Evolutionary conservation across 305 asterid genomes (phyloP).

Genomic region (Salvia sclarea): DNA sequence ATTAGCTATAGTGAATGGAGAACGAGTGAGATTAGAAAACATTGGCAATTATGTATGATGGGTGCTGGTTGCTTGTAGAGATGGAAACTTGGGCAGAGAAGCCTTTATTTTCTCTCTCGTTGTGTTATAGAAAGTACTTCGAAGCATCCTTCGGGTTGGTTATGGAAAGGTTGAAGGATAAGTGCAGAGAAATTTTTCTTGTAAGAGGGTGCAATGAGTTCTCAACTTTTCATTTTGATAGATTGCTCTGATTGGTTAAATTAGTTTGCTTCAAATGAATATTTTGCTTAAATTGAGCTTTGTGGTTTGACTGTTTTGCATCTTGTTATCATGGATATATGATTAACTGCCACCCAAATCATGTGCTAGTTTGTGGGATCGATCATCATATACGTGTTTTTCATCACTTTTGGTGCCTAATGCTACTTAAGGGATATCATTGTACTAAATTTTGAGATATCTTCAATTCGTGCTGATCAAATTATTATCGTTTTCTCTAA

Average conservation of each 20-base stretch:
- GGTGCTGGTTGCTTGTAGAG: constrained; percentile 42
- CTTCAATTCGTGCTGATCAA: background rate
- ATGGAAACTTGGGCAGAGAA: constrained; percentile 40
- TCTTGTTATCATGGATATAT: constrained; percentile 14
- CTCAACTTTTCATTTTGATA: constrained; percentile 5
- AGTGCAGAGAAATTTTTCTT: constrained; percentile 39
- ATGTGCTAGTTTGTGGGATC: constrained; percentile 26
- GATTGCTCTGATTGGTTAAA: constrained; percentile 20
- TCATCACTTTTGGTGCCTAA: constrained; percentile 10
- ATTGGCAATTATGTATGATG: constrained; percentile 32
- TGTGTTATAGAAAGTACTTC: constrained; percentile 38
- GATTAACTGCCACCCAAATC: constrained; percentile 1
- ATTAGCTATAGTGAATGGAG: constrained; percentile 27
- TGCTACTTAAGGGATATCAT: constrained; percentile 5
- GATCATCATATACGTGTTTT: background rate
- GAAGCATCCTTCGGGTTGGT: constrained; percentile 35
- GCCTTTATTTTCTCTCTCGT: constrained; percentile 39
- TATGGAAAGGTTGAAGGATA: constrained; percentile 51
- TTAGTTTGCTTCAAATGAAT: constrained; percentile 8
- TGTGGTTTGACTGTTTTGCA: background rate
- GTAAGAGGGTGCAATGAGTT: constrained; percentile 47
- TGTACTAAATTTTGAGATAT: background rate
- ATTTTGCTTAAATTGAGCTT: constrained; percentile 1
- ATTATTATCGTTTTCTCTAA: background rate
- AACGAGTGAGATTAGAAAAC: constrained; percentile 6